Percentiles rank a stretch among this genome's conserved stretches.
Conservation (phyloP, 805 yeast genomes). For the Candida boidinii region DNA sequence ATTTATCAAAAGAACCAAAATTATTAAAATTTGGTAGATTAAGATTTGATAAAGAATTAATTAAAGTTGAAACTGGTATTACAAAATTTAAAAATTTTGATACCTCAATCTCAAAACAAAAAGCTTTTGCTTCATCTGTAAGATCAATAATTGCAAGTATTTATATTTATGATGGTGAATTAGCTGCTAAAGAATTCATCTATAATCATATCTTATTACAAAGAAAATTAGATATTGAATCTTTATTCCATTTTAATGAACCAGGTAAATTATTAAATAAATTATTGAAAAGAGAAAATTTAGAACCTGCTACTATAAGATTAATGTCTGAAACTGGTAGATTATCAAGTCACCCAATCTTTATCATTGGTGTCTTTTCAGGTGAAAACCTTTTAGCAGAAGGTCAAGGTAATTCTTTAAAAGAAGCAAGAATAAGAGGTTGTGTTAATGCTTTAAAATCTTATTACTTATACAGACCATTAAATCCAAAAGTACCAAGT, state of each 20-base stretch:
- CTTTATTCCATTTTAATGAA: constrained; percentile 71
- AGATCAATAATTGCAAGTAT: constrained; percentile 79
- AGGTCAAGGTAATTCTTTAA: constrained; percentile 84
- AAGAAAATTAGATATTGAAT: constrained; percentile 67
- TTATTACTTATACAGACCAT: constrained; percentile 87
- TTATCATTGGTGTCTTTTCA: constrained; percentile 83
- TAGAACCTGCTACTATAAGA: constrained; percentile 70
- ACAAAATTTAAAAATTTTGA: constrained; percentile 26
- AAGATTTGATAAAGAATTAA: constrained; percentile 33
- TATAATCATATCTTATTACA: constrained; percentile 62
- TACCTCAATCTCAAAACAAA: constrained; percentile 15
- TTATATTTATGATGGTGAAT: constrained; percentile 64
- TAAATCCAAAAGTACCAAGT: constrained; percentile 54
- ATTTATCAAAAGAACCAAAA: constrained; percentile 59
- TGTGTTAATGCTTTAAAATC: constrained; percentile 84
- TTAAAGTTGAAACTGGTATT: constrained; percentile 44
- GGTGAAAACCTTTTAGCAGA: constrained; percentile 84
- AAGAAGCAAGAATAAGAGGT: constrained; percentile 89
- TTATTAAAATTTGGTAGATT: constrained; percentile 63
- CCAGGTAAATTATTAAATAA: constrained; percentile 80
- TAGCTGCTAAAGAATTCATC: constrained; percentile 60
- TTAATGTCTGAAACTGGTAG: constrained; percentile 93
- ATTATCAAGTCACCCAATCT: constrained; percentile 72
- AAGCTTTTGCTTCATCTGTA: constrained; percentile 60
- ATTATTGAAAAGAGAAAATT: constrained; percentile 66